A percentile compares a stretch with the other conserved stretches of the same genome.
phyloP scores from a whole-genome alignment of 1,139 yeast genomes.

The Debaryomyces nepalensis region DNA sequence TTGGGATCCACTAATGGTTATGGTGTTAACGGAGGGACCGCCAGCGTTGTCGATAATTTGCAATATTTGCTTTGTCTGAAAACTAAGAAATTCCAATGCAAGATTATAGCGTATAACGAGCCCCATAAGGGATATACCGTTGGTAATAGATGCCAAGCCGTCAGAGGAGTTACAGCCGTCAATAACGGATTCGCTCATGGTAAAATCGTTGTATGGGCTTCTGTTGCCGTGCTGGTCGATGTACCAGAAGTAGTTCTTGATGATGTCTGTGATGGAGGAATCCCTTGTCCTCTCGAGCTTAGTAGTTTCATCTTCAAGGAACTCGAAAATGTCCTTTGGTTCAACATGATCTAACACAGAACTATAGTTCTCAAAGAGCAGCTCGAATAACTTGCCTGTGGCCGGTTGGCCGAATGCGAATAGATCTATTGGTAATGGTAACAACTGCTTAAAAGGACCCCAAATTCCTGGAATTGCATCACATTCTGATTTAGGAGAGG shows the following conservation, averaged over 20 bases:
- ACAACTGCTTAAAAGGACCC: slow-evolving; percentile 55
- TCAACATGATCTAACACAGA: not conserved
- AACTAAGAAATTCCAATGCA: slow-evolving; percentile 52
- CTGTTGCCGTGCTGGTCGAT: slow-evolving; percentile 63
- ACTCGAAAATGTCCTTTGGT: slow-evolving; percentile 26
- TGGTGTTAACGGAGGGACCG: slow-evolving; percentile 26
- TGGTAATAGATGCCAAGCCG: slow-evolving; percentile 19
- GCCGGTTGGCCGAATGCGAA: slow-evolving; percentile 64
- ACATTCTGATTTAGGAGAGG: slow-evolving; percentile 19
- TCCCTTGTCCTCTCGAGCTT: slow-evolving; percentile 22
- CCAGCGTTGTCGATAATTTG: slow-evolving; percentile 26
- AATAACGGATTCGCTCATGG: slow-evolving; percentile 51
- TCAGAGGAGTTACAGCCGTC: slow-evolving; percentile 46
- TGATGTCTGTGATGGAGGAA: slow-evolving; percentile 33
- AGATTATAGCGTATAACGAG: slow-evolving; percentile 48
- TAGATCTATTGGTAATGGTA: slow-evolving; percentile 26
- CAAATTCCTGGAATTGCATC: slow-evolving; percentile 49
- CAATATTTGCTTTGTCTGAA: slow-evolving; percentile 50
- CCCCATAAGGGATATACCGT: slow-evolving; percentile 17
- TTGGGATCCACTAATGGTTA: slow-evolving; percentile 57
- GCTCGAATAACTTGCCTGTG: slow-evolving; percentile 56
- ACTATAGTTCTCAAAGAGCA: slow-evolving; percentile 42
- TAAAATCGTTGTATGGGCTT: slow-evolving; percentile 56
- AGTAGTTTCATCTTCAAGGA: slow-evolving; percentile 37
- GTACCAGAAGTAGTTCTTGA: slow-evolving; percentile 47